Base-by-base conservation (phyloP, 179 eudicot species). In the Nepenthes alata region DNA sequence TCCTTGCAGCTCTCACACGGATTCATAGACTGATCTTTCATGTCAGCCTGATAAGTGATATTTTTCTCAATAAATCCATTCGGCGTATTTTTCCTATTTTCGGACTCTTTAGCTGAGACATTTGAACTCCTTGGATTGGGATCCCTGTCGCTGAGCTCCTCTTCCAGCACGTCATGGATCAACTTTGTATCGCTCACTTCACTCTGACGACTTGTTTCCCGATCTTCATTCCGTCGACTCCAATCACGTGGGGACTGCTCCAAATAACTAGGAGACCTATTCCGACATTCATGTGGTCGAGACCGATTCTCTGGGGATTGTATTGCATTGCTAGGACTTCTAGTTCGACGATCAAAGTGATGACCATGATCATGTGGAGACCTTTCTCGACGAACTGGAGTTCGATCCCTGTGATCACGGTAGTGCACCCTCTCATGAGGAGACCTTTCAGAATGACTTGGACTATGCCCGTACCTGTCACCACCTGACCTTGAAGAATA, bases 381-480 rank as follows among this genome's bases (percentile, higher is more conserved):
- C 67, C 79, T 77, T 14, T 83, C 85, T 34, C 71, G 82, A 12
- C 80, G 67, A 58, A 70, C 77, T 37, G 98, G 89, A 72, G 89
- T 84, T 14, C 87, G 72, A 25, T 80, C 96, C 70, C 93, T 74
- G 64, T 77, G 70, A 61, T 85, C 91, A 75, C 75, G 64, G 66
- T 81, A 64, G 54, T 86, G 86, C 60, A 72, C 64, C 81, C 91
- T 81, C 16, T 86, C 91, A 45, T 72, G 80, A 55, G 96, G 87
- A 63, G 90, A 87, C 80, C 81, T 69, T 60, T 85, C 90, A 63
- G 83, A 64, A 67, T 72, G 91, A 72, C 72, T 81, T 36, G 95
- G 94, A 58, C 93, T 81, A 62, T 76, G 72, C 66, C 76, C 85
- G 55, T 74, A 75, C 70, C 77, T 79, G 72, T 88, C 96, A 76